Evolutionary conservation across 2,329 filamentous ascomycete genomes (phyloP), one percentile per base, ranked within the genome.

Genomic region (Neocatenulostroma microsporum): DNA sequence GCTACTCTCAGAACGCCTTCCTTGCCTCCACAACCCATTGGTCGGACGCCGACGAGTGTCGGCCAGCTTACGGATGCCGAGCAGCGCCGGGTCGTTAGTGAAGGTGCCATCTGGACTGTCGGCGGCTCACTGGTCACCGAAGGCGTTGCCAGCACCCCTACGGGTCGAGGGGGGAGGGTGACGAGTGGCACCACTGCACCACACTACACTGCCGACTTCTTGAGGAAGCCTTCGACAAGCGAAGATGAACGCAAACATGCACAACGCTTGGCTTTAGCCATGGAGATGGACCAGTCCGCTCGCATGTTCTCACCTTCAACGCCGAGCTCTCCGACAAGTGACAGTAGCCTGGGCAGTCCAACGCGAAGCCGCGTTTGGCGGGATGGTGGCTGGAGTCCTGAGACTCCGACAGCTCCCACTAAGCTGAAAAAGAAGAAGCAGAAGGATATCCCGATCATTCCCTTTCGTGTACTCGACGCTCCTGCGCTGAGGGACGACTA

Each of bases 401-500:
- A 7, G 12, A 12, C 4, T 12, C 33, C 41, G 10, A 7, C 15
- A 9, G 12, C 21, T 8, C 21, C 46, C 29, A 30, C 40, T 35
- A 28, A 42, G 36, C 14, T 37, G 29, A 36, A 15, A 31, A 11
- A 27, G 28, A 30, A 45, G 29, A 49, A 43, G 19, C n/a, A 37
- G 12, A 56, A 52, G 30, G 45, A 49, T 12, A 44, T 57, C 3
- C 53, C 55, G 9, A 46, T 50, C 33, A 54, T 55, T 11, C 55
- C 55, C 0, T 58, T 56, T 30, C 51, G 54, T 12, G 83, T 95
- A 5, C 71, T 98, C 4, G 86, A 95, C 62, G 89, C 89, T 7
- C 87, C 88, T 3, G 76, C 78, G 34, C 69, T 96, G n/a, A 78
- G 86, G 39, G 87, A 96, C 52, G 89, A 98, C 60, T 98, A 88